Base-by-base conservation (phyloP, 306 rosid species). In the Fragaria ananassa region DNA sequence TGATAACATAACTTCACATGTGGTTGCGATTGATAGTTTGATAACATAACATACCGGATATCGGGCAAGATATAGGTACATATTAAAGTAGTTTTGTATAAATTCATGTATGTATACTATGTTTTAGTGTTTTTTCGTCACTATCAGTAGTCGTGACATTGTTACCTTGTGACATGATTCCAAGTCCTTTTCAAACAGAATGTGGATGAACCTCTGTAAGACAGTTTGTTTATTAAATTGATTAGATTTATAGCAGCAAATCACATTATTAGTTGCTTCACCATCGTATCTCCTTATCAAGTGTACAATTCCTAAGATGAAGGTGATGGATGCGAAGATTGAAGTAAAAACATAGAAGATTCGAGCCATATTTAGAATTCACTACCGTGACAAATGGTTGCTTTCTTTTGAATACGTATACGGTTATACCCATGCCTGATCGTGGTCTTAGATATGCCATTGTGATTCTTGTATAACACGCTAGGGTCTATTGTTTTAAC, bases 181-280 rank as follows among this genome's bases (percentile, higher is more conserved):
- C 46, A 31, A 1, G 62, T 31, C 63, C 29, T 31, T 34, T 51
- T 51, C 47, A 34, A 7, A 31, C 46, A 18, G 15, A 60, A 31
- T 10, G 47, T 51, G 35, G 47, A 47, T 50, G 62, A 51, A 35
- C 31, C 47, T n/a, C 63, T 21, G 1, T 15, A 34, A 4, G 45
- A 71, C 62, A 19, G 35, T 18, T 31, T 14, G 23, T 5, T 60
- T 10, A 11, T 29, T 23, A 14, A 5, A 44, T 9, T 51, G 42
- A 19, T 71, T 50, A 8, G 64, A n/a, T n/a, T 37, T 37, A 21
- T 54, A n/a, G 45, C 51, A 14, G 34, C 4, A 34, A 2, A 29
- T 53, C 75, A 31, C 64, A 71, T 54, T 71, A 12, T 8, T 1
- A 6, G 64, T 71, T 71, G 75, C 49, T 51, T 51, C 46, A 5